Percentiles rank a stretch among this genome's conserved stretches.
Evolutionary conservation across 1,284 basidiomycete genomes (phyloP).

Genomic region (Ganoderma sp.): DNA sequence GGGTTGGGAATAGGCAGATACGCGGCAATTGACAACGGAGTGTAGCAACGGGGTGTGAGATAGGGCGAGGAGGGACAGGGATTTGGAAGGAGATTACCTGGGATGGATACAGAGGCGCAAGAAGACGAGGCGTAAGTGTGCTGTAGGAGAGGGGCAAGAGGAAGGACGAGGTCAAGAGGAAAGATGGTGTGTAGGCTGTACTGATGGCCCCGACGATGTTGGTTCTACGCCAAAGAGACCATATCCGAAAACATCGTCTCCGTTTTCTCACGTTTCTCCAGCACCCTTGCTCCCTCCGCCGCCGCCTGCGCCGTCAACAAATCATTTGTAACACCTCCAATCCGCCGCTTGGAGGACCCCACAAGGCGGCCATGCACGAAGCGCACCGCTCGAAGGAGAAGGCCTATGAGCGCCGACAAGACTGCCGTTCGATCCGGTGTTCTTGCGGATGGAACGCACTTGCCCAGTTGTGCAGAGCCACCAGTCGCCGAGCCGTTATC

Average conservation of each 20-base stretch:
- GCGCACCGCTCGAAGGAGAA: conserved; percentile 5
- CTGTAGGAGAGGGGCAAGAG: conserved; percentile 29
- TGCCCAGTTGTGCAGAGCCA: neutral
- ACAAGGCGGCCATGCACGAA: neutral
- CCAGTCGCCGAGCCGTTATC: conserved; percentile 13
- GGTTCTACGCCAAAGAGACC: conserved; percentile 36
- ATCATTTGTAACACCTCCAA: neutral
- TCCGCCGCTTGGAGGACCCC: neutral
- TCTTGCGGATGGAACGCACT: conserved; percentile 22
- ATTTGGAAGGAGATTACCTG: conserved; percentile 21
- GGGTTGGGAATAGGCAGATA: conserved; percentile 13
- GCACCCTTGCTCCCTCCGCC: conserved; percentile 13
- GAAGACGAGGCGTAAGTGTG: conserved; percentile 27
- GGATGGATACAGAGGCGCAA: conserved; percentile 30
- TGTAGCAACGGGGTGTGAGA: conserved; percentile 24
- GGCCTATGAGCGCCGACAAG: conserved; percentile 13
- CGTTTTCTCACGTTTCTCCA: conserved; percentile 34
- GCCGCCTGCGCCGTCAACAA: neutral
- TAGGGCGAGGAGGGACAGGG: conserved; percentile 13
- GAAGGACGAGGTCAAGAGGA: conserved; percentile 34
- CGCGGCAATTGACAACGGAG: conserved; percentile 24
- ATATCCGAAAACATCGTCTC: conserved; percentile 35
- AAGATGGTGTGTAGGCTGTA: conserved; percentile 36
- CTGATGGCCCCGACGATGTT: conserved; percentile 39
- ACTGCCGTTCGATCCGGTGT: conserved; percentile 26